phyloP scores from a whole-genome alignment of 768 basidiomycete genomes.

The Lactifluus rugatus region DNA sequence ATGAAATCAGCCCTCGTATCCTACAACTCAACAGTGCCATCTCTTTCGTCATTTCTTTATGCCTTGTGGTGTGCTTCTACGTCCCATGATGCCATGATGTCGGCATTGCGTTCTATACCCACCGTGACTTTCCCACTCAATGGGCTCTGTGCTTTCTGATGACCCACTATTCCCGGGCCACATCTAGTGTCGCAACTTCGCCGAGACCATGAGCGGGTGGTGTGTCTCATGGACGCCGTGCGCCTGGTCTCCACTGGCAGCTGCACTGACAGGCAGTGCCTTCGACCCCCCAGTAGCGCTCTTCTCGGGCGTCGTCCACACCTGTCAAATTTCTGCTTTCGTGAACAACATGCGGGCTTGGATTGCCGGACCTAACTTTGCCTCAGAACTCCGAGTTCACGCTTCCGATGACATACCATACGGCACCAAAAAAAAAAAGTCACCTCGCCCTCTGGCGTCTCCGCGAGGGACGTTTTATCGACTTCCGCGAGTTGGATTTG shows the following conservation, averaged over 20 bases:
- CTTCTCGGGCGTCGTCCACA: background rate
- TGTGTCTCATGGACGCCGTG: background rate
- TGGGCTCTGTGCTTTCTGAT: slow-evolving; percentile 4
- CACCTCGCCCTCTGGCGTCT: slow-evolving; percentile 5
- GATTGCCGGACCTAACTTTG: slow-evolving; percentile 1
- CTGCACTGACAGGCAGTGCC: background rate
- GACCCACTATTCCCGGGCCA: background rate
- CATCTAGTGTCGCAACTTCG: slow-evolving; percentile 1
- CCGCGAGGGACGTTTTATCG: background rate
- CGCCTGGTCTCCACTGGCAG: background rate
- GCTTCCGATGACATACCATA: background rate
- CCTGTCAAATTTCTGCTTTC: background rate
- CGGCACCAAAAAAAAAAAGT: background rate
- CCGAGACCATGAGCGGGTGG: slow-evolving; percentile 7
- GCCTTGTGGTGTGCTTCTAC: background rate
- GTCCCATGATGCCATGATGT: no score
- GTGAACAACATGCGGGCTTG: background rate
- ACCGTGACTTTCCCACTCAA: slow-evolving; percentile 1
- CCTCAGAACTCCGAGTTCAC: background rate
- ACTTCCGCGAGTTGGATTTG: background rate
- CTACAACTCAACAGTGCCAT: background rate
- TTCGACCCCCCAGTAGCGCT: background rate
- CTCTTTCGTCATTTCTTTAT: background rate
- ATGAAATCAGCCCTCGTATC: background rate
- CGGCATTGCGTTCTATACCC: background rate